Evolutionary conservation across 805 yeast genomes (phyloP).

Genomic region (Candida chauliodis): DNA sequence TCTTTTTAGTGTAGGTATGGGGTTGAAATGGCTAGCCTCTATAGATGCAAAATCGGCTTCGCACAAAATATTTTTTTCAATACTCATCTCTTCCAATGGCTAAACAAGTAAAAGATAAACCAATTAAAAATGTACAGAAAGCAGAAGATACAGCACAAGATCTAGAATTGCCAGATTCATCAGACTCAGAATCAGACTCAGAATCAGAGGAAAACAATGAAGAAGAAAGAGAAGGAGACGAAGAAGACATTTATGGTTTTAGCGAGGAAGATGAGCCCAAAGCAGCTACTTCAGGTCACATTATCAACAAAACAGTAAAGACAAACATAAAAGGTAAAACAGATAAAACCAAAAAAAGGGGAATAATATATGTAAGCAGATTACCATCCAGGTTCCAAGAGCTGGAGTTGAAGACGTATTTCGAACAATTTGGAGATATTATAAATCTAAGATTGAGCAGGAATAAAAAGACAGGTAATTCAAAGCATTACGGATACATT

Average conservation of each 20-base stretch:
- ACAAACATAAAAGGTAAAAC: slow-evolving; percentile 5
- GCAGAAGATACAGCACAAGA: slow-evolving; percentile 11
- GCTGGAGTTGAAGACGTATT: slow-evolving; percentile 71
- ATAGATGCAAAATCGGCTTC: too few relatives aligned
- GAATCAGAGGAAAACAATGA: slow-evolving; percentile 1
- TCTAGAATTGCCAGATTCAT: slow-evolving; percentile 1
- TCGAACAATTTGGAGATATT: slow-evolving; percentile 86
- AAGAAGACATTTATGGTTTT: slow-evolving; percentile 1
- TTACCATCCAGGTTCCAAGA: slow-evolving; percentile 93
- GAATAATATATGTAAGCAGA: slow-evolving; percentile 85
- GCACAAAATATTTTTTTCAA: too few relatives aligned
- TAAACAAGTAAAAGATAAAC: neutral
- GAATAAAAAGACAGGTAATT: slow-evolving; percentile 83
- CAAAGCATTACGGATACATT: slow-evolving; percentile 88
- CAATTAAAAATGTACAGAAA: slow-evolving; percentile 6
- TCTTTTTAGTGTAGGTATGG: too few relatives aligned
- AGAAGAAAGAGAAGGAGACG: neutral
- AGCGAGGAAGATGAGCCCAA: neutral
- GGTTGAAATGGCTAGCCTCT: too few relatives aligned
- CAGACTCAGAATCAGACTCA: neutral
- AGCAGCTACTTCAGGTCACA: slow-evolving; percentile 15
- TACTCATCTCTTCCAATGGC: too few relatives aligned
- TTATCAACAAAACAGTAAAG: slow-evolving; percentile 16
- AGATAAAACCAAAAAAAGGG: slow-evolving; percentile 32
- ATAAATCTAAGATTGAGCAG: slow-evolving; percentile 77